phyloP scores from a whole-genome alignment of 768 basidiomycete species.

The Termitomyces sp. region DNA sequence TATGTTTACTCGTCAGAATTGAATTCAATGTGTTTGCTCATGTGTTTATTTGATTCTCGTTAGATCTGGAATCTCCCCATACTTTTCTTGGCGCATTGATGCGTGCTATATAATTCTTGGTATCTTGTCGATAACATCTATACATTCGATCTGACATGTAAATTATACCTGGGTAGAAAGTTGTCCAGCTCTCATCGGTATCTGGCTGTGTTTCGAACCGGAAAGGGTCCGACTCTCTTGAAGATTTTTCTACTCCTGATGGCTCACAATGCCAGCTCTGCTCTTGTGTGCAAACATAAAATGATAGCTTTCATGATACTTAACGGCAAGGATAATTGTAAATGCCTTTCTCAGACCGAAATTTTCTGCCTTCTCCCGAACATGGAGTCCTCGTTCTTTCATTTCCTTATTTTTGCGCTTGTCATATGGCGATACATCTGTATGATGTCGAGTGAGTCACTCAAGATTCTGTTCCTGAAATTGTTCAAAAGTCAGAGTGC shows the following conservation, averaged over 20 bases:
- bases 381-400: neutral
- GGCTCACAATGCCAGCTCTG: neutral
- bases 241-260: neutral
- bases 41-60: neutral
- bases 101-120: neutral
- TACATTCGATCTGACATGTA: neutral
- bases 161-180: neutral
- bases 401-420: too few relatives aligned
- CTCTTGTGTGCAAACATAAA: too few relatives aligned
- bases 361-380: neutral
- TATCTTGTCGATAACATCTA: neutral
- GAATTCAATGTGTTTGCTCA: neutral
- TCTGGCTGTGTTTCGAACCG: too few relatives aligned
- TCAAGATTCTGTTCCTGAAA: neutral
- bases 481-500: neutral
- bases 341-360: neutral
- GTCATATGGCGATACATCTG: too few relatives aligned
- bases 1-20: neutral
- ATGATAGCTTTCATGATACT: neutral
- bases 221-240: too few relatives aligned
- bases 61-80: neutral
- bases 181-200: too few relatives aligned
- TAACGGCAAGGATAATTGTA: neutral
- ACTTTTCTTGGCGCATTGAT: neutral
- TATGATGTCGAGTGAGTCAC: too few relatives aligned